phyloP scores from a whole-genome alignment of 83 land plant genomes.

The Picea abies region DNA sequence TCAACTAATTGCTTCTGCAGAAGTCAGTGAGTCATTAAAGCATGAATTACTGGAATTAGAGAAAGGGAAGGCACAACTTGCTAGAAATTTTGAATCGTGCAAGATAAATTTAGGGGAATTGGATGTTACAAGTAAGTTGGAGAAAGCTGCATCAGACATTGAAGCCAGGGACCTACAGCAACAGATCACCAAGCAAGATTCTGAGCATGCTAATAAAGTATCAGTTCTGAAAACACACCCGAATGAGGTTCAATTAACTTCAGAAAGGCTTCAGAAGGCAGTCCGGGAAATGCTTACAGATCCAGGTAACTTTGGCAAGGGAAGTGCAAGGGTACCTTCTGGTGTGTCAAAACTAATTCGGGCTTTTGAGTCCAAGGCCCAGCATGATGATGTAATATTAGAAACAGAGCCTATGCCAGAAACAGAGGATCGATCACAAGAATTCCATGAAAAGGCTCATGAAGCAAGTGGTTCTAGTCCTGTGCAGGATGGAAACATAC shows the following conservation, averaged over 20 bases:
- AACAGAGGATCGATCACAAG: constrained; percentile 14
- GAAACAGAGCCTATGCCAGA: constrained; percentile 21
- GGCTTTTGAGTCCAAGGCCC: constrained; percentile 60
- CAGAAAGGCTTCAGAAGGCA: constrained; percentile 43
- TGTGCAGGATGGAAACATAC: too few relatives aligned
- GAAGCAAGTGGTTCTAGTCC: neutral
- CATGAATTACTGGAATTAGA: neutral
- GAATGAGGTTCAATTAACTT: constrained; percentile 29
- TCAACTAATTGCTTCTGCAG: too few relatives aligned
- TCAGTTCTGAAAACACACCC: constrained; percentile 25
- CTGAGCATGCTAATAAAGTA: constrained; percentile 10
- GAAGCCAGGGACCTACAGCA: constrained; percentile 3
- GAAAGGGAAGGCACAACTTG: neutral
- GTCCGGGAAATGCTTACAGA: constrained; percentile 40
- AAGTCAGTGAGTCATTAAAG: too few relatives aligned
- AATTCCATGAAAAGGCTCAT: constrained; percentile 4
- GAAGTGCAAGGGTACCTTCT: constrained; percentile 19
- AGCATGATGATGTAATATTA: constrained; percentile 25
- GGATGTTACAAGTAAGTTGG: neutral
- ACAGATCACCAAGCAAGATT: neutral
- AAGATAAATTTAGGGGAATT: neutral
- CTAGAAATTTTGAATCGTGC: neutral
- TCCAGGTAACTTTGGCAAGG: constrained; percentile 20
- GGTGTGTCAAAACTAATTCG: constrained; percentile 65
- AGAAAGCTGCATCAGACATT: neutral